Evolutionary conservation across 75 land plant genomes (phyloP).

Genomic region (Picea sitchensis): DNA sequence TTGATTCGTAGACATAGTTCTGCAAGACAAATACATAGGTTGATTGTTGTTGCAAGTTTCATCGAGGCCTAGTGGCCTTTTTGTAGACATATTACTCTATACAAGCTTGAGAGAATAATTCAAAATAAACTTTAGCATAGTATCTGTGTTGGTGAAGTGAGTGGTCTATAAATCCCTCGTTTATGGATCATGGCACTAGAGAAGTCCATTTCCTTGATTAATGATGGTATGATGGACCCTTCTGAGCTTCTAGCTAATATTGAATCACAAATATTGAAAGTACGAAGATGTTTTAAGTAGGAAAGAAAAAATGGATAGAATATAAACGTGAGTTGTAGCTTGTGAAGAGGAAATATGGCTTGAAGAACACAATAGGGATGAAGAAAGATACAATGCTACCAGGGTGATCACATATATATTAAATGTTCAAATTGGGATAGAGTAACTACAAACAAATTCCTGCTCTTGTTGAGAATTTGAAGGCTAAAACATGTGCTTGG

Average conservation of each 20-base stretch:
- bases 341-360: constrained; percentile 88
- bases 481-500: constrained; percentile 50
- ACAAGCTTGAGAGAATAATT: too few relatives aligned
- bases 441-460: constrained; percentile 45
- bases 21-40: too few relatives aligned
- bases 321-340: constrained; percentile 71
- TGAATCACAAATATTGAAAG: constrained; percentile 56
- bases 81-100: too few relatives aligned
- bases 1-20: too few relatives aligned
- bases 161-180: too few relatives aligned
- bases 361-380: constrained; percentile 76
- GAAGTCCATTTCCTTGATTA: too few relatives aligned
- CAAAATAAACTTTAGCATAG: too few relatives aligned
- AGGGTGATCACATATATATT: constrained; percentile 63
- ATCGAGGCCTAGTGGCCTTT: too few relatives aligned
- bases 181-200: too few relatives aligned
- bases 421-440: constrained; percentile 76
- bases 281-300: constrained; percentile 58
- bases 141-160: too few relatives aligned
- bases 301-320: constrained; percentile 73
- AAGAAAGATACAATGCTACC: constrained; percentile 63
- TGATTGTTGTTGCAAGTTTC: too few relatives aligned
- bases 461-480: constrained; percentile 72
- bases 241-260: constrained; percentile 60
- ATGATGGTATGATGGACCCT: constrained; percentile 39